Conservation (phyloP, 805 yeast species). For the Metschnikowia arizonensis region DNA sequence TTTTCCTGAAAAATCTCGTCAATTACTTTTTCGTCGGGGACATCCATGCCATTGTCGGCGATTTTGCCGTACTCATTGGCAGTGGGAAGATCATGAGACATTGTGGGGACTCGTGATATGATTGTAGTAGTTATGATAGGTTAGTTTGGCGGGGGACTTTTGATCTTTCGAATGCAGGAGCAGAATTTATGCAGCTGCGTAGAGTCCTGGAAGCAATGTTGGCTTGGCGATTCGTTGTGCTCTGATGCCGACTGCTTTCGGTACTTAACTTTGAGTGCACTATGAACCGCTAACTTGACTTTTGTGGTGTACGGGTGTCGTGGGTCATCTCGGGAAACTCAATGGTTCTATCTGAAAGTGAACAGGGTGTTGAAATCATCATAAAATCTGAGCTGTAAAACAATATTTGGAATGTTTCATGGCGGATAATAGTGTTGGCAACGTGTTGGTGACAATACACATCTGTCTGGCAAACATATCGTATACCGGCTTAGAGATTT, state of each 20-base stretch:
- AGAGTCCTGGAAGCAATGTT: neutral
- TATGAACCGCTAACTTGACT: neutral
- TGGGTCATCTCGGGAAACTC: too few species aligned
- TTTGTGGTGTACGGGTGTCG: neutral
- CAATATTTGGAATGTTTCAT: too few species aligned
- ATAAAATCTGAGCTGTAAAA: too few species aligned
- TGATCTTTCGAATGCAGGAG: neutral
- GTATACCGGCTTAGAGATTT: too few species aligned
- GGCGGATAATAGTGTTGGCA: too few species aligned
- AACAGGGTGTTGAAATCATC: too few species aligned
- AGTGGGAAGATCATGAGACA: neutral
- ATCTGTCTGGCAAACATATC: too few species aligned
- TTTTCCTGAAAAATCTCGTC: conserved; percentile 36
- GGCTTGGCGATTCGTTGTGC: neutral
- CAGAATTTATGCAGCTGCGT: neutral
- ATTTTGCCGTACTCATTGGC: neutral
- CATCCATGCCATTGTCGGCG: conserved; percentile 18
- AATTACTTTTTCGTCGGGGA: conserved; percentile 36
- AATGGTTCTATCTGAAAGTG: too few species aligned
- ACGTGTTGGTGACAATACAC: too few species aligned
- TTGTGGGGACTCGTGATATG: neutral
- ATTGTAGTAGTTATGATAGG: too few species aligned
- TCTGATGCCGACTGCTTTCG: neutral
- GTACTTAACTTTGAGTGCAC: neutral
- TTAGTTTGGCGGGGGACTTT: neutral